These are phyloP conservation scores for Juglanconis sp. DNA, from an alignment of 2,329 filamentous ascomycete genomes.

Conservation along the genomic window DNA sequence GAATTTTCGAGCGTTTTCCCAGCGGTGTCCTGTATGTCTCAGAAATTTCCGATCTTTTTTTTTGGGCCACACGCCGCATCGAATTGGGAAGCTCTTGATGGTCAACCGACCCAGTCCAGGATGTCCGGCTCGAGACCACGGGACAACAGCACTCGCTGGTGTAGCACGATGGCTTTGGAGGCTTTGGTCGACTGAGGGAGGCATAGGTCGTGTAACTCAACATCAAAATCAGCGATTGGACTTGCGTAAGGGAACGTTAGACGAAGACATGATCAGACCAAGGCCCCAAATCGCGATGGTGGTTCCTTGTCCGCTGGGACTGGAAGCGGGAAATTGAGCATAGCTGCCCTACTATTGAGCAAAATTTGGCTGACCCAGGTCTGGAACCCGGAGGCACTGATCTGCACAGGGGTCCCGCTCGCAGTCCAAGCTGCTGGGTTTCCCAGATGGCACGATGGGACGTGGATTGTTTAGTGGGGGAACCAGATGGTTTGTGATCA, in stretches of 20 bases:
- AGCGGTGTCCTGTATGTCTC: conserved; percentile 6
- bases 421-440: conserved; percentile 10
- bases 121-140: background rate
- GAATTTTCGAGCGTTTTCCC: background rate
- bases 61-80: background rate
- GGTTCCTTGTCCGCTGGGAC: background rate
- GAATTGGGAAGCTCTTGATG: background rate
- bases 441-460: background rate
- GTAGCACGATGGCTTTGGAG: conserved; percentile 6
- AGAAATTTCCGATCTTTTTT: background rate
- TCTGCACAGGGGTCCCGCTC: conserved; percentile 15
- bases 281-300: background rate
- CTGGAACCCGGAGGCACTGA: conserved; percentile 4
- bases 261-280: background rate
- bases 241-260: background rate
- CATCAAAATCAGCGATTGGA: background rate
- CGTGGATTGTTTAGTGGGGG: background rate
- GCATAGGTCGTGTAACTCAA: conserved; percentile 10
- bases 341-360: background rate
- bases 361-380: background rate
- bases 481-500: background rate
- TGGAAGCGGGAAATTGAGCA: too few species aligned
- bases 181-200: background rate
- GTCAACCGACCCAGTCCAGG: background rate
- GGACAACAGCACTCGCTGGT: background rate